These are phyloP conservation scores for Daedalea quercina DNA, from an alignment of 768 basidiomycete species.

Conservation along the genomic window DNA sequence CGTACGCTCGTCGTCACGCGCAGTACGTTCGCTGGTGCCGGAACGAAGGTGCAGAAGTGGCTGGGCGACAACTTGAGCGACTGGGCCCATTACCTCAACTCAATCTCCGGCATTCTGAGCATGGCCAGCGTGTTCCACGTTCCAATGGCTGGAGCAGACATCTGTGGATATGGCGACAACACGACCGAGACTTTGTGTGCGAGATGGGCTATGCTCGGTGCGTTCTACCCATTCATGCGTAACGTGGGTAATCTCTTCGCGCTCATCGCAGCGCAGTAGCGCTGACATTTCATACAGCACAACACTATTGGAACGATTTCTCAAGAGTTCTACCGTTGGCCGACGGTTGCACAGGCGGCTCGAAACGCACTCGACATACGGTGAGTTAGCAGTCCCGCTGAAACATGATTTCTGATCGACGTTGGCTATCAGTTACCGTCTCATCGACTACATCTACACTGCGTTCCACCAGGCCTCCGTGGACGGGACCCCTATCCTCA, in stretches of 20 bases:
- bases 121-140: constrained; percentile 60
- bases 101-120: constrained; percentile 61
- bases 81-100: constrained; percentile 53
- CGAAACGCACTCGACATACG: constrained; percentile 54
- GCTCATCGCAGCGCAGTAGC: too few relatives aligned
- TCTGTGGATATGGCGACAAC: constrained; percentile 59
- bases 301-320: constrained; percentile 43
- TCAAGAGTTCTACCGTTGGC: constrained; percentile 70
- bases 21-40: constrained; percentile 68
- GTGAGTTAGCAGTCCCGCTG: constrained; percentile 25
- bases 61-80: constrained; percentile 57
- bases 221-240: constrained; percentile 76
- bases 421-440: constrained; percentile 44
- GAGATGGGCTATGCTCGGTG: constrained; percentile 72
- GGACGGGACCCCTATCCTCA: constrained; percentile 60
- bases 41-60: constrained; percentile 66
- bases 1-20: constrained; percentile 65
- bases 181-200: constrained; percentile 66
- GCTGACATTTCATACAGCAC: constrained; percentile 31
- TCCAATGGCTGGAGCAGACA: constrained; percentile 75
- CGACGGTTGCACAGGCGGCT: constrained; percentile 48
- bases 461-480: constrained; percentile 52
- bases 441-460: constrained; percentile 69
- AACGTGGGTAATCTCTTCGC: constrained; percentile 41
- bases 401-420: background rate